Percentiles rank a stretch among this genome's conserved stretches.
phyloP scores from a whole-genome alignment of 176 grass and related monocot species.

The Calamus simplicifolius region DNA sequence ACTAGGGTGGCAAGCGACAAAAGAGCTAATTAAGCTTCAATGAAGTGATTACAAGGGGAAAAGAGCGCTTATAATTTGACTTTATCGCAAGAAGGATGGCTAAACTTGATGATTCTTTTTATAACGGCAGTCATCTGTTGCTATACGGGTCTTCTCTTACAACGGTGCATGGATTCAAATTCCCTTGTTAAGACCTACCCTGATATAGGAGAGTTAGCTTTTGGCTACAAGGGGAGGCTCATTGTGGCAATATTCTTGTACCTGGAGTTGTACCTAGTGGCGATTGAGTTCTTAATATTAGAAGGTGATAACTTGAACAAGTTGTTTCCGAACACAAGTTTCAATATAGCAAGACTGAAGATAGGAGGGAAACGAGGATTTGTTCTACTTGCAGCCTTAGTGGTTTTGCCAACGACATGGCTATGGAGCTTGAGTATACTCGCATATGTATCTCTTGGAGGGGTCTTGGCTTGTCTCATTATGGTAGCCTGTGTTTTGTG shows the following conservation, averaged over 20 bases:
- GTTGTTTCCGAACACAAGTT: conserved; percentile 48
- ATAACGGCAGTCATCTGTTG: not conserved
- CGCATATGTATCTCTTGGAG: conserved; percentile 54
- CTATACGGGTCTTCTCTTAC: not conserved
- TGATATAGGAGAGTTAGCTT: not conserved
- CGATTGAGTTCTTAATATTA: conserved; percentile 75
- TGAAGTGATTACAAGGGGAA: too few relatives aligned
- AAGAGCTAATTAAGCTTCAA: too few relatives aligned
- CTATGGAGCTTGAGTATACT: conserved; percentile 68
- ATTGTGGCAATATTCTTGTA: not conserved
- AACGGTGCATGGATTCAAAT: conserved; percentile 1
- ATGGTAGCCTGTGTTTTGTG: conserved; percentile 54
- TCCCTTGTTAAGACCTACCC: conserved; percentile 2
- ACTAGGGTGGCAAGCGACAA: too few relatives aligned
- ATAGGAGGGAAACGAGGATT: conserved; percentile 78
- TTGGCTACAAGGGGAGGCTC: conserved; percentile 1
- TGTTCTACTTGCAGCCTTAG: conserved; percentile 47
- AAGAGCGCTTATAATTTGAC: too few relatives aligned
- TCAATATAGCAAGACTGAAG: conserved; percentile 38
- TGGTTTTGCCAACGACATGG: conserved; percentile 82
- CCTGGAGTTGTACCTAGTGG: conserved; percentile 39
- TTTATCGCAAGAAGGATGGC: not conserved
- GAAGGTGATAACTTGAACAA: conserved; percentile 95
- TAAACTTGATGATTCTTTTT: not conserved
- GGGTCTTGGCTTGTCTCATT: conserved; percentile 52